Base-by-base conservation (phyloP, 2,329 filamentous ascomycete genomes). In the Aspergillus hortae region DNA sequence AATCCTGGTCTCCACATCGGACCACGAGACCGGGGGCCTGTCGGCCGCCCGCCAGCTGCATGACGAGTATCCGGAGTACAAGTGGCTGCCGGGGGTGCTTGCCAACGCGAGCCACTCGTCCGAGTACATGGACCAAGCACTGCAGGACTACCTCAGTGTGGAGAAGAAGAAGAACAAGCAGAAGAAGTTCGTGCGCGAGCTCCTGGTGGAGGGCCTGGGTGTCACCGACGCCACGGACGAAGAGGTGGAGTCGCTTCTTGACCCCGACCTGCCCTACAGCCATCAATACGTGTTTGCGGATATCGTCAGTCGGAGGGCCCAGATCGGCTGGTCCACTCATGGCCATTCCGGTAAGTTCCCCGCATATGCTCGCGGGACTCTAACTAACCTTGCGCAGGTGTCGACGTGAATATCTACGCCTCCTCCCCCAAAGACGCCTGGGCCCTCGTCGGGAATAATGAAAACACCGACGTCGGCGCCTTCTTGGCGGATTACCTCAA, bases 381-480 rank as follows among this genome's bases (percentile, higher is more conserved):
- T 19, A 43, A 9, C 27, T 30, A 30, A 30, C 11, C 27, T 21
- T 23, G 11, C 4, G 65, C 66, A 67, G 94, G 87, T 47, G 91
- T 94, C 6, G 94, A 99, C 67, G 94, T 99, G 45, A 99, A 99
- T 71, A 90, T 99, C 60, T 99, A 97, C 74, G 87, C 89, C 48
- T 92, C 88, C 0, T 85, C 89, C 3, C 79, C 82, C 0, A 79
- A 82, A 35, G 74, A 77, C 27, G 82, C 86, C 0, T 79, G 82
- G 41, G 77, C 80, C 12, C 78, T 96, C 6, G 76, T 83, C 3
- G 92, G 92, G 6, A 97, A 97, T 69, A 86, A 95, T 49, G 94
- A 99, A 77, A 99, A 99, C 68, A 97, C 87, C 0, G 91, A 97
- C 23, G 81, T 99, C 1, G 94, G 94, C 32, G 77, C 81, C 42